Evolutionary conservation across 345 rosid species (phyloP), one percentile per base, ranked within the genome.

Genomic region (Chamaenerion angustifolium): DNA sequence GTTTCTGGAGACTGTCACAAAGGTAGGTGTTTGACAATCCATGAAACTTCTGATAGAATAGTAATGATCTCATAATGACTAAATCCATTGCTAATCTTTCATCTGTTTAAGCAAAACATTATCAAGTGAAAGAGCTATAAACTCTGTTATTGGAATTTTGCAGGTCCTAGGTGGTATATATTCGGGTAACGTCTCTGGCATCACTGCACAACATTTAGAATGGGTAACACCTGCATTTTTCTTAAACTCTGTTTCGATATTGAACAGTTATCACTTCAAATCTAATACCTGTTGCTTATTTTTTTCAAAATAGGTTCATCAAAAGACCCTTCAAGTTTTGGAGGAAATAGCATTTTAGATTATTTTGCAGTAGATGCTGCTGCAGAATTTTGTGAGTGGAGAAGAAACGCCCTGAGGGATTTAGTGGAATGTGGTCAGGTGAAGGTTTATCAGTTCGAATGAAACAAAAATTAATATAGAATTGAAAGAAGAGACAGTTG

Each of bases 181-280:
- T 44, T 64, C 75, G 0, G 93, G 95, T 54, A 90, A 76, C 60
- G 79, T 60, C 51, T 72, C 98, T 0, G 93, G 98, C 31, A 77
- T 86, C 57, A 86, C 95, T 0, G 96, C 93, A 62, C 98, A 86
- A 56, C 96, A 90, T 74, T 73, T 86, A 15, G 98, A 90, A 76
- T 86, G 94, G 94, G 96, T 86, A 64, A 59, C 60, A 57, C 41
- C 64, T 25, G 49, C 50, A 37, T 16, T 25, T 61, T 45, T 51
- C 35, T 16, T 6, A 27, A 42, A 11, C 43, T 50, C 21, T n/a
- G 16, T 12, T 6, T 8, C 40, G 42, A 16, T 6, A 1, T 50
- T 11, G 6, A 4, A 49, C 12, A 49, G 17, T 12, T 31, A 23
- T 49, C 4, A 17, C 11, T 12, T 54, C 14, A 19, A 5, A 18